Evolutionary conservation across 495 filamentous ascomycete genomes (phyloP).

Genomic region (Annulohypoxylon stygium): DNA sequence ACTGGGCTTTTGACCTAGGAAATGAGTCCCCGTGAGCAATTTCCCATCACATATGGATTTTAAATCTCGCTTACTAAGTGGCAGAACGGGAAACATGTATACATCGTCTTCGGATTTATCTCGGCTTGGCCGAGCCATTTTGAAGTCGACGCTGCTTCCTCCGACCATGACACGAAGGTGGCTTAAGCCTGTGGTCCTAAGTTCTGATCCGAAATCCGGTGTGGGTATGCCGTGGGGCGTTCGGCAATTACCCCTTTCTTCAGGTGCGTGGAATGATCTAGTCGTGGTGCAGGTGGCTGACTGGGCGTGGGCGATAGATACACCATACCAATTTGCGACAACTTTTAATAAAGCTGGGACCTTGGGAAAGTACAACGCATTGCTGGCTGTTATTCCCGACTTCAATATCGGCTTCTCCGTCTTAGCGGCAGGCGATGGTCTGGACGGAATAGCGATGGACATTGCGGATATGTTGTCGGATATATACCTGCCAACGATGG

Average conservation of each 20-base stretch:
- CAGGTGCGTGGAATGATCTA: constrained; percentile 11
- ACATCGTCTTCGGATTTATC: constrained; percentile 65
- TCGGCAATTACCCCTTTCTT: constrained; percentile 46
- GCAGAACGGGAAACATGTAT: constrained; percentile 69
- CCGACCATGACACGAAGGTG: constrained; percentile 64
- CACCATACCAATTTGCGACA: constrained; percentile 57
- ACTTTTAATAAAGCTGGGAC: constrained; percentile 69
- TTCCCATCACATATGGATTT: background rate
- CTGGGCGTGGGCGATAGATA: constrained; percentile 48
- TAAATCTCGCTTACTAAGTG: background rate
- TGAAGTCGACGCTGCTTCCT: constrained; percentile 63
- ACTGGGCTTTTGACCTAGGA: constrained; percentile 52
- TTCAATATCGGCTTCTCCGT: constrained; percentile 67
- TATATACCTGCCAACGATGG: constrained; percentile 56
- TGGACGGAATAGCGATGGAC: constrained; percentile 47
- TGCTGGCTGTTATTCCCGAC: constrained; percentile 66
- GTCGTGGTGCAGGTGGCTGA: background rate
- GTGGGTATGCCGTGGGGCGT: constrained; percentile 74
- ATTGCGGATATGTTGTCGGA: constrained; percentile 55
- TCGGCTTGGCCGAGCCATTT: constrained; percentile 65
- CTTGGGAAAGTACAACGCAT: constrained; percentile 60
- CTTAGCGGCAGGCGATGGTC: constrained; percentile 60
- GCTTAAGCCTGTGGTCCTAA: constrained; percentile 67
- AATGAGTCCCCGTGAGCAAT: constrained; percentile 54
- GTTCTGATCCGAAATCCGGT: constrained; percentile 57